Evolutionary conservation across 345 rosid species (phyloP), one percentile per base, ranked within the genome.

Genomic region (Kandelia obovata): DNA sequence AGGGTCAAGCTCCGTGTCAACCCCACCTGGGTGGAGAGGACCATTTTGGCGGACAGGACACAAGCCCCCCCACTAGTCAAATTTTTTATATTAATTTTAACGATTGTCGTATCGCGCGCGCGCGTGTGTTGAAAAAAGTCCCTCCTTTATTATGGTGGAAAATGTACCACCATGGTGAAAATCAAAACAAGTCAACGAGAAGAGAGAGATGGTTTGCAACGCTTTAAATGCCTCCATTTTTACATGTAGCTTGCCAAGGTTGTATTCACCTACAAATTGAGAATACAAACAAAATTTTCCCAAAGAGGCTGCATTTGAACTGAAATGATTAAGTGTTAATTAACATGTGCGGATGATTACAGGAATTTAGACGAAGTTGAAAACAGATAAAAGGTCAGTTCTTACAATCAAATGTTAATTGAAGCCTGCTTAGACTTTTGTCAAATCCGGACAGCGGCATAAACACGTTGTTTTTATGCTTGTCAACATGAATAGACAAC

Each of bases 1-100:
- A 83, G 74, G 61, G 83, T 81, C 84, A 78, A 81, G 70, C 74
- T 70, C 69, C 61, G 71, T 73, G 87, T 83, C 87, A 83, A 83
- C 87, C 84, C 84, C 72, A 70, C 81, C 27, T 58, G 19, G 58
- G 27, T 27, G 43, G 70, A 64, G 9, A 43, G 8, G 58, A 74
- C 68, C 61, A 71, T 66, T 62, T 77, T 65, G 72, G 75, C 71
- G 82, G 71, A 62, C 78, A 65, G 58, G 69, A 73, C 80, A 75
- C 43, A 67, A 69, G 61, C 47, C 16, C 47, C 47, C 72, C 70
- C 86, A 0, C 32, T 5, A 75, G 71, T 78, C 75, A 68, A 69
- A 69, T 80, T 73, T 32, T 73, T 69, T 69, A 23, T 70, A 26
- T 68, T 53, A 53, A 56, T 58, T 37, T 70, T 39, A 11, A 39